These are phyloP conservation scores for Dissophora ornata DNA, from an alignment of 192 early-diverging fungal species.

Conservation along the genomic window DNA sequence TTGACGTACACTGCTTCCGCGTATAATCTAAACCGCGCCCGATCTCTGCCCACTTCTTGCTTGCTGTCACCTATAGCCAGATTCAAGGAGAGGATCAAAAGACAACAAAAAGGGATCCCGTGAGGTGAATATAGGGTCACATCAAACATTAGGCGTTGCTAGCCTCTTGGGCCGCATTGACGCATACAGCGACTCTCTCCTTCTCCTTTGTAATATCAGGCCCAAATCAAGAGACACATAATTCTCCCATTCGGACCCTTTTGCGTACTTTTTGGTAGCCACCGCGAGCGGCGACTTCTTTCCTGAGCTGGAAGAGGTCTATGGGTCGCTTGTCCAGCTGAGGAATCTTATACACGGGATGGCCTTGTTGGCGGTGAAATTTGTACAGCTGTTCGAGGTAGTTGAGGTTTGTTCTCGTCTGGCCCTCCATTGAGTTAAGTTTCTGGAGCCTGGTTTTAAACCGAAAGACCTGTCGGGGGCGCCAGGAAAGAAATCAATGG, in stretches of 20 bases:
- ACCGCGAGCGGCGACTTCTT: slow-evolving; percentile 81
- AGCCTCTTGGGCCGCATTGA: too few relatives aligned
- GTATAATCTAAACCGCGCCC: slow-evolving; percentile 75
- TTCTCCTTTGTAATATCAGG: not conserved
- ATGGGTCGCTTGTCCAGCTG: slow-evolving; percentile 88
- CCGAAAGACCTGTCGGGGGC: slow-evolving; percentile 74
- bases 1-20: slow-evolving; percentile 72
- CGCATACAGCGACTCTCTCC: too few relatives aligned
- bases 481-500: not conserved
- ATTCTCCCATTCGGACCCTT: not conserved
- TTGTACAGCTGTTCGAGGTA: slow-evolving; percentile 92
- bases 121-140: slow-evolving; percentile 1
- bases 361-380: slow-evolving; percentile 86
- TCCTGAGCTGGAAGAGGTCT: slow-evolving; percentile 84
- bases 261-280: slow-evolving; percentile 72
- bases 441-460: slow-evolving; percentile 91
- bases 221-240: not conserved
- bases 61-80: slow-evolving; percentile 65
- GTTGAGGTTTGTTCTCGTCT: slow-evolving; percentile 85
- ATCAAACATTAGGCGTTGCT: not conserved
- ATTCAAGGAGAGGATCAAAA: too few relatives aligned
- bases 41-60: slow-evolving; percentile 84
- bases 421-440: slow-evolving; percentile 93
- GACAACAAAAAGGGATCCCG: slow-evolving; percentile 10
- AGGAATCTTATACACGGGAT: slow-evolving; percentile 80